Evolutionary conservation across 2,329 filamentous ascomycete species (phyloP).

Genomic region (Boeremia lycopersici): DNA sequence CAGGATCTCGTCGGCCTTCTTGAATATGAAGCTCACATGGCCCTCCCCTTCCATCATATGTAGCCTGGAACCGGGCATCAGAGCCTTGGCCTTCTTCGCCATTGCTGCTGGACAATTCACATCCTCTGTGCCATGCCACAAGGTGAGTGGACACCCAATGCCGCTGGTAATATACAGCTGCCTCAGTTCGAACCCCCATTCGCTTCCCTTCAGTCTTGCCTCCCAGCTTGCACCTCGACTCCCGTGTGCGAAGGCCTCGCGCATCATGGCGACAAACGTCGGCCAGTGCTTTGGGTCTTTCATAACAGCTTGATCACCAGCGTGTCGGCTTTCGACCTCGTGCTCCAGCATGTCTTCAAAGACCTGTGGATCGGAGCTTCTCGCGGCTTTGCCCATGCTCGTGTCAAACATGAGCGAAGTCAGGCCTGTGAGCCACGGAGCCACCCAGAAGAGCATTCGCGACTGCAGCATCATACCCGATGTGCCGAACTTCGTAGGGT

Average conservation of each 20-base stretch:
- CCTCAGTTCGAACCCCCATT: slow-evolving; percentile 43
- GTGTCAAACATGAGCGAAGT: slow-evolving; percentile 27
- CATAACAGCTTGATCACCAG: slow-evolving; percentile 29
- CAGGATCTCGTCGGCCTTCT: slow-evolving; percentile 31
- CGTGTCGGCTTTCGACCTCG: slow-evolving; percentile 26
- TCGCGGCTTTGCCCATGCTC: slow-evolving; percentile 34
- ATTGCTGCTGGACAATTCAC: slow-evolving; percentile 32
- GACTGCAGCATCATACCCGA: slow-evolving; percentile 33
- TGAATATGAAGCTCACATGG: slow-evolving; percentile 33
- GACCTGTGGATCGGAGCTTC: slow-evolving; percentile 30
- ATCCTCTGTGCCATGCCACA: slow-evolving; percentile 46
- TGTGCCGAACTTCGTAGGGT: slow-evolving; percentile 33
- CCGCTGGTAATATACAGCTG: slow-evolving; percentile 29
- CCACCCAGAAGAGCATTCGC: slow-evolving; percentile 32
- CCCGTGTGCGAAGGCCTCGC: slow-evolving; percentile 35
- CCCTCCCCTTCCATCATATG: slow-evolving; percentile 33
- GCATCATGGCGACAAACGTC: slow-evolving; percentile 32
- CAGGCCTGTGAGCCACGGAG: slow-evolving; percentile 33
- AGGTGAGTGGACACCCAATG: slow-evolving; percentile 25
- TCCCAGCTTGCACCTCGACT: slow-evolving; percentile 39
- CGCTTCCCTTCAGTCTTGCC: slow-evolving; percentile 31
- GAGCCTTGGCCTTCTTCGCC: slow-evolving; percentile 30
- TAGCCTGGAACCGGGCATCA: slow-evolving; percentile 29
- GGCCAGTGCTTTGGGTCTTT: slow-evolving; percentile 29
- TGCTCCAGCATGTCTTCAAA: slow-evolving; percentile 34